These are phyloP conservation scores for Endocalyx cinctus DNA, from an alignment of 2,329 filamentous ascomycete species.

Conservation along the genomic window DNA sequence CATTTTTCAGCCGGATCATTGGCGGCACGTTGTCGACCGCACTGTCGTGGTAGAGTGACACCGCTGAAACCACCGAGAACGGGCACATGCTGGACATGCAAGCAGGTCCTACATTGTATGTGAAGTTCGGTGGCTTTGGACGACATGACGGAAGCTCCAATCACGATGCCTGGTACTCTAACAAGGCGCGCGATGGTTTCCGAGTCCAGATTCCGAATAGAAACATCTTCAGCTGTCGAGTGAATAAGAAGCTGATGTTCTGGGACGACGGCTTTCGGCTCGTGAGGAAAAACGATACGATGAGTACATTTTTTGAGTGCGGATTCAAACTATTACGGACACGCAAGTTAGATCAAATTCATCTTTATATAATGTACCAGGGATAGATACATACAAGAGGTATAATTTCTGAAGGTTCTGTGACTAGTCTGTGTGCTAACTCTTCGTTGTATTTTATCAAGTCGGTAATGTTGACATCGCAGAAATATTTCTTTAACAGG, in stretches of 20 bases:
- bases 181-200: constrained; percentile 92
- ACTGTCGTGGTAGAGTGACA: constrained; percentile 76
- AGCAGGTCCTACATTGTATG: constrained; percentile 85
- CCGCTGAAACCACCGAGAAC: constrained; percentile 85
- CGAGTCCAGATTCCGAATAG: constrained; percentile 90
- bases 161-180: constrained; percentile 93
- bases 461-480: constrained; percentile 93
- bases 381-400: constrained; percentile 62
- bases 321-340: constrained; percentile 71
- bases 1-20: constrained; percentile 71
- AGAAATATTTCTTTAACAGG: constrained; percentile 88
- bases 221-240: constrained; percentile 83
- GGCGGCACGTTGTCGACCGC: constrained; percentile 57
- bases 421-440: constrained; percentile 81
- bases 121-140: constrained; percentile 87
- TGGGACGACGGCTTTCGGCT: constrained; percentile 64
- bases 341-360: neutral
- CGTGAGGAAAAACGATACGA: constrained; percentile 82
- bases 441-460: constrained; percentile 96
- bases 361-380: neutral
- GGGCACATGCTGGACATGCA: constrained; percentile 63
- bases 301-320: constrained; percentile 89
- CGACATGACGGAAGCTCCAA: constrained; percentile 92
- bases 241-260: constrained; percentile 94
- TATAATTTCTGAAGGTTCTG: constrained; percentile 87